phyloP scores from a whole-genome alignment of 1,284 basidiomycete genomes.

The Pseudozyma flocculosa region DNA sequence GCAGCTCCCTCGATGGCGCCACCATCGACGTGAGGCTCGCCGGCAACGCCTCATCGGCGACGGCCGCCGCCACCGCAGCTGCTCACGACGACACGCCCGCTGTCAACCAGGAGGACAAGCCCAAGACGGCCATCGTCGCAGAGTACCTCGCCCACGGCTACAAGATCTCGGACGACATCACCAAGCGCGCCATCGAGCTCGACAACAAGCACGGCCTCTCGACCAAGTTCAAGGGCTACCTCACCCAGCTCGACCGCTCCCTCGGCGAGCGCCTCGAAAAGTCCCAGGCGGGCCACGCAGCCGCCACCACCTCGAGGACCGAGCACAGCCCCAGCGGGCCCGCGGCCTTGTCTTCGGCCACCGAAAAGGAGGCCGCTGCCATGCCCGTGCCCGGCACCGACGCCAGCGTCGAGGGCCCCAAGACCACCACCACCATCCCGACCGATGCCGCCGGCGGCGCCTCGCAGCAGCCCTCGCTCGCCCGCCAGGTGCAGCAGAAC shows the following conservation, averaged over 20 bases:
- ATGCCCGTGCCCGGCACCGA: conserved; percentile 32
- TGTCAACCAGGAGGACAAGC: conserved; percentile 51
- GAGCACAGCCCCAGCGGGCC: conserved; percentile 37
- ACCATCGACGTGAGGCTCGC: conserved; percentile 28
- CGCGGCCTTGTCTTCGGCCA: conserved; percentile 28
- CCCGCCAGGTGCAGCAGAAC: conserved; percentile 32
- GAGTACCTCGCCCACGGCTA: conserved; percentile 50
- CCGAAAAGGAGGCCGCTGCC: conserved; percentile 34
- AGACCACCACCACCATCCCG: conserved; percentile 42
- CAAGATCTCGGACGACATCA: conserved; percentile 45
- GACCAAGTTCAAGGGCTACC: conserved; percentile 38
- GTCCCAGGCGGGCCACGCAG: not conserved
- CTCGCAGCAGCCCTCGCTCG: conserved; percentile 23
- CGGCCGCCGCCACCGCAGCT: conserved; percentile 5
- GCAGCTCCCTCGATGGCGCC: conserved; percentile 43
- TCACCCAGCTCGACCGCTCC: conserved; percentile 41
- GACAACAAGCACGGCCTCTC: conserved; percentile 50
- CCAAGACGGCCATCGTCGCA: conserved; percentile 45
- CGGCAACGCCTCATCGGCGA: conserved; percentile 7
- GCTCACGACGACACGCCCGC: conserved; percentile 10
- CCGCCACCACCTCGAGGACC: conserved; percentile 21
- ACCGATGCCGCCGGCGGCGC: conserved; percentile 4
- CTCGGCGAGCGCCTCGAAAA: conserved; percentile 39
- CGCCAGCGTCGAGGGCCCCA: conserved; percentile 20
- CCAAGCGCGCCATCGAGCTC: conserved; percentile 49